Evolutionary conservation across 2,329 filamentous ascomycete species (phyloP), one percentile per base, ranked within the genome.

Genomic region (Westerdykella aurantiaca): DNA sequence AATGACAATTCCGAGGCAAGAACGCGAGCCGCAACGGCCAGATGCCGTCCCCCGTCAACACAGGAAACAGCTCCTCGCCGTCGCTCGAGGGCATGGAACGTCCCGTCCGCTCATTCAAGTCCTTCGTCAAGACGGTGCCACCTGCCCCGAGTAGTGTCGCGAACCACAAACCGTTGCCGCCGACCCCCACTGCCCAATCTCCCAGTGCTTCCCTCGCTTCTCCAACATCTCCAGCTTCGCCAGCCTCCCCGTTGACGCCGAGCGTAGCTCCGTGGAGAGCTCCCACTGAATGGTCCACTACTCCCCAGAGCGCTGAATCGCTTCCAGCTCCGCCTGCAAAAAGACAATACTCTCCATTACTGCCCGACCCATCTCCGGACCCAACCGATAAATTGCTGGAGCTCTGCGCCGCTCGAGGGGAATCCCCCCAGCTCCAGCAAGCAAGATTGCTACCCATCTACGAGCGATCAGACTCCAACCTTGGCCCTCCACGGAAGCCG

Each of bases 81-180:
- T 55, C 57, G 16, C 53, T 64, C 21, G 49, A 57, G 41, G 62
- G 56, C n/a, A 64, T 66, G 61, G 61, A 64, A 48, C 53, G 44
- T 17, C 60, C 61, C 21, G 50, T 66, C 22, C 57, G 50, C 16
- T 63, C 60, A 3, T 64, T 64, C 50, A 58, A 56, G 31, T 63
- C 61, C 16, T 61, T 61, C 39, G 55, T 61, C 31, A 52, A 48
- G 37, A 49, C 52, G 4, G 45, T 49, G 14, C 57, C 60, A 13
- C 50, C 56, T 23, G 47, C 49, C 40, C 47, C 54, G 17, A 42
- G 21, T 13, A 14, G 7, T 22, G 25, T 44, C 6, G 18, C 50
- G 21, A 38, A 45, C 12, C 41, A 42, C 31, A 63, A 63, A 41
- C 52, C 59, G 43, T 50, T 61, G 41, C 56, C 60, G 43, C 52